phyloP scores from a whole-genome alignment of 2,329 filamentous ascomycete genomes.

The Gliomastix tumulicola region DNA sequence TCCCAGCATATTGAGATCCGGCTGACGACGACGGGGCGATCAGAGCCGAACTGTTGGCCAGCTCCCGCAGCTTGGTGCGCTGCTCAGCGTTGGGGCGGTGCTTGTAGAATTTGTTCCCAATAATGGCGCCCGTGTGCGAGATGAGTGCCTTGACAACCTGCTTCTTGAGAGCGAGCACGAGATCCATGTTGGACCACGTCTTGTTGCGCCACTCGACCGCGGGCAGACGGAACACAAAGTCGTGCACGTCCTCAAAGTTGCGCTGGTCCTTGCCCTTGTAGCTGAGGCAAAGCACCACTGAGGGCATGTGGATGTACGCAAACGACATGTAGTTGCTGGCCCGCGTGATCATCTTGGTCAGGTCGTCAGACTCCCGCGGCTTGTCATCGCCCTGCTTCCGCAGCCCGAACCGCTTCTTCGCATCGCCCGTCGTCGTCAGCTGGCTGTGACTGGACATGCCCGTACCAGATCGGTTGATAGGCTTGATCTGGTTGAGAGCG shows the following conservation, averaged over 20 bases:
- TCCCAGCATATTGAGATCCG: constrained; percentile 26
- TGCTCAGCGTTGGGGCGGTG: constrained; percentile 77
- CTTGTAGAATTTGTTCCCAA: constrained; percentile 93
- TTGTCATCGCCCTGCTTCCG: constrained; percentile 47
- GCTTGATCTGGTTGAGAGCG: constrained; percentile 25
- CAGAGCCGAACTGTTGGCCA: constrained; percentile 72
- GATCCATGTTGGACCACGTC: constrained; percentile 96
- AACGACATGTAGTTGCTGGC: constrained; percentile 98
- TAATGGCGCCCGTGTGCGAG: constrained; percentile 90
- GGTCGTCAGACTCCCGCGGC: constrained; percentile 70
- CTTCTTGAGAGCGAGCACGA: constrained; percentile 87
- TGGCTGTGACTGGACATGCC: constrained; percentile 30
- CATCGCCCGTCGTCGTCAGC: constrained; percentile 25
- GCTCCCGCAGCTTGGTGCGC: constrained; percentile 70
- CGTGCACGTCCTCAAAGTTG: constrained; percentile 93
- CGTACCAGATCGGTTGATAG: constrained; percentile 37
- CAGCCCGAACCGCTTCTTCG: constrained; percentile 50
- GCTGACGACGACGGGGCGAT: constrained; percentile 36
- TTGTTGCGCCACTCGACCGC: constrained; percentile 96
- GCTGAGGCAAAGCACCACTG: constrained; percentile 88
- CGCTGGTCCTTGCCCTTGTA: constrained; percentile 95
- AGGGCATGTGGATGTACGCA: constrained; percentile 89
- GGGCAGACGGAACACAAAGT: constrained; percentile 94
- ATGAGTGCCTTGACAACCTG: constrained; percentile 91
- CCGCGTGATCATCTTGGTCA: constrained; percentile 92